Percentiles rank a stretch among this genome's conserved stretches.
Conservation (phyloP, 2,329 filamentous ascomycete genomes). For the Penicillium decumbens region DNA sequence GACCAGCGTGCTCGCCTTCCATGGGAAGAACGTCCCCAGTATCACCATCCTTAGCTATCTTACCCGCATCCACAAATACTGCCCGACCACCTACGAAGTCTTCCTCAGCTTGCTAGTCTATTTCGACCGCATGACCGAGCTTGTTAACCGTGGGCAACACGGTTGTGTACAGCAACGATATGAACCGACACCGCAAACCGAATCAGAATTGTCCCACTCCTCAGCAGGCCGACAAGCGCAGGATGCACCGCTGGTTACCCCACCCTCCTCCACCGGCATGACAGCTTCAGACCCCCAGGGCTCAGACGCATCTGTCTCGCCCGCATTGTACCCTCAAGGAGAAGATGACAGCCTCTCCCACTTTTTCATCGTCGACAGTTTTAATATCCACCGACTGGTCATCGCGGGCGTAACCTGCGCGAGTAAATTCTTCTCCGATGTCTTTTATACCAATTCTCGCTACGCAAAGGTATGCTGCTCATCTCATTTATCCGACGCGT, state of each 20-base stretch:
- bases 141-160: constrained; percentile 77
- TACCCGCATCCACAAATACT: constrained; percentile 96
- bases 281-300: constrained; percentile 33
- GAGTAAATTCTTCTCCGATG: constrained; percentile 98
- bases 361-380: constrained; percentile 95
- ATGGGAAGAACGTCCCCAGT: constrained; percentile 94
- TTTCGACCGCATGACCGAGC: constrained; percentile 97
- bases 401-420: constrained; percentile 97
- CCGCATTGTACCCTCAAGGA: constrained; percentile 35
- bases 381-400: constrained; percentile 94
- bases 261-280: constrained; percentile 34
- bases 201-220: constrained; percentile 18
- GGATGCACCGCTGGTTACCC: constrained; percentile 33
- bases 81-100: constrained; percentile 95
- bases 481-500: not conserved
- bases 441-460: constrained; percentile 98
- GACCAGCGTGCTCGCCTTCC: constrained; percentile 82
- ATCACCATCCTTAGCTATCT: constrained; percentile 97
- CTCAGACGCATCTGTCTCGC: constrained; percentile 31
- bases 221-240: constrained; percentile 19
- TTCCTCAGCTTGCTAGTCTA: constrained; percentile 94
- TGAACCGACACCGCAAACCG: constrained; percentile 17
- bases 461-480: constrained; percentile 82
- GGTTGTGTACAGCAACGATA: constrained; percentile 49
- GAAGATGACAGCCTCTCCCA: constrained; percentile 56